phyloP scores from a whole-genome alignment of 495 filamentous ascomycete genomes.

The Penicillium argentinense region DNA sequence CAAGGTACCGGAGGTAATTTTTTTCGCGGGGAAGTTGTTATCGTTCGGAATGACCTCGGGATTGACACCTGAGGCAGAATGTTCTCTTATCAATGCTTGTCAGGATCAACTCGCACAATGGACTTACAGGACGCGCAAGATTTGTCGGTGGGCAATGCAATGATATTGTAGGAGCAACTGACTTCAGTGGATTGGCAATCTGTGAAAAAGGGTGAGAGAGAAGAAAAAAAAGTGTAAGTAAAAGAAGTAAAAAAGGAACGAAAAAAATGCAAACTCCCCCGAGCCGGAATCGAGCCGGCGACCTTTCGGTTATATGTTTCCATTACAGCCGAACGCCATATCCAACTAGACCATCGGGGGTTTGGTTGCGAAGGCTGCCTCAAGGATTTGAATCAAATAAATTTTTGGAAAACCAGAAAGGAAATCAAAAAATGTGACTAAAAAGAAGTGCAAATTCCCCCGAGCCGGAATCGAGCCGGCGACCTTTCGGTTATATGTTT shows the following conservation, averaged over 20 bases:
- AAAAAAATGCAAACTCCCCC: background rate
- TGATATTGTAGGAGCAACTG: too few species aligned
- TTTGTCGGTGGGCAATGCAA: too few species aligned
- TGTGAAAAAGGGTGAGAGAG: background rate
- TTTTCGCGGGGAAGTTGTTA: background rate
- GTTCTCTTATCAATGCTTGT: background rate
- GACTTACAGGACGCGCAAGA: too few species aligned
- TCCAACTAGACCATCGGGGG: conserved; percentile 2
- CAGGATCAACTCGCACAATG: background rate
- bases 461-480: conserved; percentile 9
- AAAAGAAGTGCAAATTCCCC: conserved; percentile 4
- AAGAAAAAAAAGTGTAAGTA: background rate
- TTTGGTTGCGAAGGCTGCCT: background rate
- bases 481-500: conserved; percentile 9
- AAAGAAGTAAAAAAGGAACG: background rate
- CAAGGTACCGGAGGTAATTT: background rate
- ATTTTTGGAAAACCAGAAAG: background rate
- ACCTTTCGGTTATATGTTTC: conserved; percentile 3
- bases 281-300: conserved; percentile 2
- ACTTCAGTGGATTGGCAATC: background rate
- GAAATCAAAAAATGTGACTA: background rate
- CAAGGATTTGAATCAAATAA: background rate
- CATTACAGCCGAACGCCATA: conserved; percentile 2
- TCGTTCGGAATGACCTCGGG: background rate
- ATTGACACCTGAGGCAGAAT: background rate